Base-by-base conservation (phyloP, 2,329 filamentous ascomycete genomes). In the Ceratocystis papillata region DNA sequence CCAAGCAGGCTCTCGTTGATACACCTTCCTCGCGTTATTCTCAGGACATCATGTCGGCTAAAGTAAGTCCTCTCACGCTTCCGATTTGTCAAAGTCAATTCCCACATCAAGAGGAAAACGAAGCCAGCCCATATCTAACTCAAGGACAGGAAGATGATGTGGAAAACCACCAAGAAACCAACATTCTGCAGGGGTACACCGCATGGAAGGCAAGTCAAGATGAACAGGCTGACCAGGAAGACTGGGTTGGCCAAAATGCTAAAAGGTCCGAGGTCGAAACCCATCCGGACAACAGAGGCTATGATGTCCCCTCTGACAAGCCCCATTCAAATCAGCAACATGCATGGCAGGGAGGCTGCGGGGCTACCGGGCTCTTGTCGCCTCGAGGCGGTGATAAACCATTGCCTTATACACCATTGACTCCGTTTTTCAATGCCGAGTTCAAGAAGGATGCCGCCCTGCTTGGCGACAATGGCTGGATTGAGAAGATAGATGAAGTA, bases 401-500 rank as follows among this genome's bases (percentile, higher is more conserved):
- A 22, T 8, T 64, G 37, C 48, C 53, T 8, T 80, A 77, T 67
- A 80, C 77, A 2, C 79, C 78, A 0, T 71, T 80, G 1, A 74
- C 75, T 5, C 72, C 78, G 0, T 78, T 78, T 62, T 77, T 80
- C 64, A 73, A 75, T 37, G 76, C 78, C 1, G 70, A 71, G 4
- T 69, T 71, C 50, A 79, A 76, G 68, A 78, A 73, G 62, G 76
- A 77, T 46, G 84, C 84, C 75, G 78, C 74, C 2, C 72, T 85
- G 71, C 79, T 84, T 67, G 82, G 82, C 2, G 73, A 79, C 2
- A 78, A 81, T 61, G 83, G 83, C 25, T 85, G 82, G 82, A 76
- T 84, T 1, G 81, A 83, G 70, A 76, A 76, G 17, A 79, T 75
- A 1, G 73, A 72, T 5, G 67, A 67, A 12, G 45, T 22, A 8